These are phyloP conservation scores for Earliella scabrosa DNA, from an alignment of 1,284 basidiomycete species.

Conservation along the genomic window DNA sequence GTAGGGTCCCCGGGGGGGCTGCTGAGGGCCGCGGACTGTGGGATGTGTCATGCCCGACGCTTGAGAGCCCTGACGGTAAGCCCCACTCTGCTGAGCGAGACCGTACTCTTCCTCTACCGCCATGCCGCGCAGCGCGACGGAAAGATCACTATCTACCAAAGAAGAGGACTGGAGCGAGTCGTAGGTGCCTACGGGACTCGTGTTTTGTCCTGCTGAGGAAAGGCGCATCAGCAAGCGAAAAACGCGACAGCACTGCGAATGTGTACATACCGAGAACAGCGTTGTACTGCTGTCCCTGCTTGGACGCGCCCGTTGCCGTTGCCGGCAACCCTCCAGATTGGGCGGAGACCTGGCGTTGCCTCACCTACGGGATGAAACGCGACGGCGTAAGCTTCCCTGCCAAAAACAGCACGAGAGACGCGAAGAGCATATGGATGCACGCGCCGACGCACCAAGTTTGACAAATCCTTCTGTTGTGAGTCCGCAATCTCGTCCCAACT, in stretches of 20 bases:
- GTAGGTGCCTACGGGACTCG: conserved; percentile 35
- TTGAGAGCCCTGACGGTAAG: conserved; percentile 33
- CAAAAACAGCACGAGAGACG: not conserved
- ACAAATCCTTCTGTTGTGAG: conserved; percentile 53
- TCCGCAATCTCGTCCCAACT: conserved; percentile 65
- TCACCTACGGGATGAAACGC: conserved; percentile 38
- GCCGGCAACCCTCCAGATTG: conserved; percentile 33
- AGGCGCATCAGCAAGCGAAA: conserved; percentile 26
- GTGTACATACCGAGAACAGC: conserved; percentile 39
- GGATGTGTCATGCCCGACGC: conserved; percentile 15
- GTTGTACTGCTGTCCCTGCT: conserved; percentile 54
- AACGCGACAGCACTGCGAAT: not conserved
- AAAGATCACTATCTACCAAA: conserved; percentile 56
- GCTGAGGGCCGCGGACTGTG: conserved; percentile 44
- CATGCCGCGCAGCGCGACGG: conserved; percentile 66
- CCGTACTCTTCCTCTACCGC: conserved; percentile 65
- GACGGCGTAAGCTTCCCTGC: conserved; percentile 37
- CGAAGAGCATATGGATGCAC: not conserved
- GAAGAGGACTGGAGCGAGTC: conserved; percentile 46
- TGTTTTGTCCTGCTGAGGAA: conserved; percentile 30
- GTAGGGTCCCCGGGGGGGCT: conserved; percentile 53
- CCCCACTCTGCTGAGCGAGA: conserved; percentile 27
- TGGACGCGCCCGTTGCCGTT: conserved; percentile 33
- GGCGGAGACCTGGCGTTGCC: conserved; percentile 54
- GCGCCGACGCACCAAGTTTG: conserved; percentile 42